Evolutionary conservation across 768 basidiomycete genomes (phyloP).

Genomic region (Coprinopsis marcescibilis): DNA sequence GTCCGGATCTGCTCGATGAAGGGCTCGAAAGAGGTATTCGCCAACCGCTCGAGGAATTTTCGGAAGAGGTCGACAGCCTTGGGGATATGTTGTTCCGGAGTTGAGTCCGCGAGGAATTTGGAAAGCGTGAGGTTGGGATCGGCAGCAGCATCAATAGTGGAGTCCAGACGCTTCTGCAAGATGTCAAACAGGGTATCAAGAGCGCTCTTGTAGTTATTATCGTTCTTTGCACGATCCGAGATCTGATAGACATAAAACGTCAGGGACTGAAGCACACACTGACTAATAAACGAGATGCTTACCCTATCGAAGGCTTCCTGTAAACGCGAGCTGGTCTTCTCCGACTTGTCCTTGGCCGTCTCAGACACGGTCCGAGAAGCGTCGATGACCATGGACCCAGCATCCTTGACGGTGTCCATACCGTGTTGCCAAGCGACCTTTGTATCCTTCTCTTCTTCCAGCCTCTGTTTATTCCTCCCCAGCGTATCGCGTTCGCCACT

Average conservation of each 20-base stretch:
- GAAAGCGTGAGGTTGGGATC: slow-evolving; percentile 43
- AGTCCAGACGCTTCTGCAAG: slow-evolving; percentile 51
- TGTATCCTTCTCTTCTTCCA: slow-evolving; percentile 44
- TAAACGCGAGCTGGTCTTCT: slow-evolving; percentile 37
- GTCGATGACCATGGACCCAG: slow-evolving; percentile 53
- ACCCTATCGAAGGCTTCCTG: slow-evolving; percentile 52
- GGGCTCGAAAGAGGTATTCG: slow-evolving; percentile 46
- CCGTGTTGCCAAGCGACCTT: slow-evolving; percentile 58
- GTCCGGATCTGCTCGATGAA: slow-evolving; percentile 36
- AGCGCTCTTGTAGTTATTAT: slow-evolving; percentile 52
- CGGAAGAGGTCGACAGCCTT: slow-evolving; percentile 47
- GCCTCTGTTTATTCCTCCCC: slow-evolving; percentile 46
- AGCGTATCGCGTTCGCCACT: slow-evolving; percentile 52
- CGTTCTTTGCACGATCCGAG: slow-evolving; percentile 57
- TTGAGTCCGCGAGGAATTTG: slow-evolving; percentile 55
- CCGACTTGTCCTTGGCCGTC: slow-evolving; percentile 37
- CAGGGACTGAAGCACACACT: neutral
- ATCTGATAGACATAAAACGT: slow-evolving; percentile 32
- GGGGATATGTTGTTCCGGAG: slow-evolving; percentile 55
- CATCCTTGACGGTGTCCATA: slow-evolving; percentile 59
- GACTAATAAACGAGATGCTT: slow-evolving; percentile 7
- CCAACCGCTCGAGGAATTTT: slow-evolving; percentile 44
- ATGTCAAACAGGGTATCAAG: slow-evolving; percentile 53
- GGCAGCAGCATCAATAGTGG: slow-evolving; percentile 43
- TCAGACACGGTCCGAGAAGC: slow-evolving; percentile 38